Conservation (phyloP, 805 yeast species). For the Lipomyces yamadae region DNA sequence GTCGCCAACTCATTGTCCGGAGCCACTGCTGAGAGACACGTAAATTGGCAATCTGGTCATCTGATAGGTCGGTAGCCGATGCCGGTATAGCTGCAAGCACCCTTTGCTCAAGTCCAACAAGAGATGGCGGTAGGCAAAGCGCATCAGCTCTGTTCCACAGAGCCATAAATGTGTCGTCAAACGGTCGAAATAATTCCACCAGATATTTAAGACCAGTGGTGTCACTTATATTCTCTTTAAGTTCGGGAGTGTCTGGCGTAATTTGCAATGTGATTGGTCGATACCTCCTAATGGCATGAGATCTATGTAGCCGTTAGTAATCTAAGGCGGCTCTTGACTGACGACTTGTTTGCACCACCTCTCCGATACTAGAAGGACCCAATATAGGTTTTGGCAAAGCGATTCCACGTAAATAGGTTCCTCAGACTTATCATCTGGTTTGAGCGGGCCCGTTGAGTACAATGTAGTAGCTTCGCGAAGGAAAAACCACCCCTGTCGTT, state of each 20-base stretch:
- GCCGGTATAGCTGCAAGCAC: slow-evolving; percentile 5
- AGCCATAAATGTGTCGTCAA: neutral
- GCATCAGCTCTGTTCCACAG: slow-evolving; percentile 7
- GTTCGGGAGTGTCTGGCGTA: slow-evolving; percentile 1
- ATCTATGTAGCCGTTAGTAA: neutral
- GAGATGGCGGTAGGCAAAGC: neutral
- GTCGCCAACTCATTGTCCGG: slow-evolving; percentile 6
- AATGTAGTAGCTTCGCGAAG: slow-evolving; percentile 10
- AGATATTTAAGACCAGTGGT: neutral
- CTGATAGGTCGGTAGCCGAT: slow-evolving; percentile 2
- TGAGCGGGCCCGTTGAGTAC: neutral
- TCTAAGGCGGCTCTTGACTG: no score
- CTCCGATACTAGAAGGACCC: slow-evolving; percentile 4
- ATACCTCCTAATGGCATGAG: slow-evolving; percentile 5
- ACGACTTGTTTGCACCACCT: neutral
- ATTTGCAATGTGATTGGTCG: slow-evolving; percentile 10
- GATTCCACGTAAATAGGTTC: neutral
- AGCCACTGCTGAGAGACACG: slow-evolving; percentile 12
- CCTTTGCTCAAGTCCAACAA: neutral
- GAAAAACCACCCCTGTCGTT: slow-evolving; percentile 5
- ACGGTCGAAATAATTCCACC: slow-evolving; percentile 7
- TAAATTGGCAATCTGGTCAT: slow-evolving; percentile 2
- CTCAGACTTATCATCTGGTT: neutral
- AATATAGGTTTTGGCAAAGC: neutral
- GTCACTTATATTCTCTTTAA: neutral